phyloP scores from a whole-genome alignment of 1,139 yeast species.

The Pichiaceae sp. region DNA sequence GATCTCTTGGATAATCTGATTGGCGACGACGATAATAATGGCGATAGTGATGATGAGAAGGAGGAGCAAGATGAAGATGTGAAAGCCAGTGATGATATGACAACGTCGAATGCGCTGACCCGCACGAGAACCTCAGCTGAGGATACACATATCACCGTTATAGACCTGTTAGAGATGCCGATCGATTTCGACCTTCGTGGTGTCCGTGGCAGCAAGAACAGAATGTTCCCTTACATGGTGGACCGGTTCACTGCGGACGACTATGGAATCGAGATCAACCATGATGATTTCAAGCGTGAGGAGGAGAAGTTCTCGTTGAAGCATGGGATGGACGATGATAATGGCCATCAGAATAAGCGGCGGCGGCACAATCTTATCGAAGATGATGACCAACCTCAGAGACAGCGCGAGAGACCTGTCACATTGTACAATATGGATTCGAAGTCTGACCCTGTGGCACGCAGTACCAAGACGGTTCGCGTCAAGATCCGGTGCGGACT shows the following conservation, averaged over 20 bases:
- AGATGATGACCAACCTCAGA: conserved; percentile 13
- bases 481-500: conserved; percentile 60
- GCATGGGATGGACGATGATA: conserved; percentile 6
- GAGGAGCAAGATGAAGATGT: conserved; percentile 5
- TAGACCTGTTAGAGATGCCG: conserved; percentile 27
- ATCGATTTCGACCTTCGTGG: conserved; percentile 59
- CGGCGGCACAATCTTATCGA: conserved; percentile 21
- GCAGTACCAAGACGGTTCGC: conserved; percentile 33
- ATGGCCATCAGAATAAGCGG: conserved; percentile 25
- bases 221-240: conserved; percentile 69
- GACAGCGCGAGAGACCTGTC: conserved; percentile 20
- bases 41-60: conserved; percentile 8
- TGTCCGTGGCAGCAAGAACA: conserved; percentile 47
- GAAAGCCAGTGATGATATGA: conserved; percentile 11
- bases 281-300: conserved; percentile 50
- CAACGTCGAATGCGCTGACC: conserved; percentile 1
- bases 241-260: conserved; percentile 64
- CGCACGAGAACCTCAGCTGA: conserved; percentile 20
- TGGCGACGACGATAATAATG: conserved; percentile 9
- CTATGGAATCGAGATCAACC: conserved; percentile 68
- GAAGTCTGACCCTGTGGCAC: conserved; percentile 39
- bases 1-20: conserved; percentile 11
- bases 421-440: conserved; percentile 45
- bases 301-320: conserved; percentile 32
- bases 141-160: conserved; percentile 19